Percentiles rank a stretch among this genome's conserved stretches.
phyloP scores from a whole-genome alignment of 208 protist species.

The Trypanosoma brucei region DNA sequence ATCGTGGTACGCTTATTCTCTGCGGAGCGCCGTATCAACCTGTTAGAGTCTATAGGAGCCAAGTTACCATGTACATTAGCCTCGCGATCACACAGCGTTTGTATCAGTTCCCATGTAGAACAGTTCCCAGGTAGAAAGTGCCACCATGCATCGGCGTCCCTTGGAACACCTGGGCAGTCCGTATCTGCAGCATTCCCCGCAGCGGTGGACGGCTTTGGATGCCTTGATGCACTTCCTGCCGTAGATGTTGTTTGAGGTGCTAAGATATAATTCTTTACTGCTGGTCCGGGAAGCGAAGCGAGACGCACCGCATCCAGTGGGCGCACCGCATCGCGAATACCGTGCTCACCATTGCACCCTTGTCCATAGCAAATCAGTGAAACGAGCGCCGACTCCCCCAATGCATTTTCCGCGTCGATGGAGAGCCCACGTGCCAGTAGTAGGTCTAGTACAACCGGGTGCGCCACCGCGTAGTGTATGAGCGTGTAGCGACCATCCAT shows the following conservation, averaged over 20 bases:
- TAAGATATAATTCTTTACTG: constrained; percentile 76
- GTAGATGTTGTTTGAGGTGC: constrained; percentile 28
- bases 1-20: constrained; percentile 9
- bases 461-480: constrained; percentile 74
- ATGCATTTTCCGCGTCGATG: constrained; percentile 61
- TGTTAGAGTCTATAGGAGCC: background rate
- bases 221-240: background rate
- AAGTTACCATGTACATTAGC: constrained; percentile 19
- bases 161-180: constrained; percentile 5
- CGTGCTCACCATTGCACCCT: constrained; percentile 49
- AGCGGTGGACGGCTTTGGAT: constrained; percentile 1
- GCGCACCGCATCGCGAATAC: constrained; percentile 28
- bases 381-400: constrained; percentile 58
- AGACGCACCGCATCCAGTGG: constrained; percentile 29
- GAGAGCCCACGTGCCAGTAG: constrained; percentile 45
- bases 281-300: constrained; percentile 29
- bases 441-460: constrained; percentile 32
- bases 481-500: constrained; percentile 81
- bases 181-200: constrained; percentile 5
- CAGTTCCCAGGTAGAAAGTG: constrained; percentile 16
- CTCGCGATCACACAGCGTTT: constrained; percentile 22
- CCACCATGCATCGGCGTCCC: constrained; percentile 22
- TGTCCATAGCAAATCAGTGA: constrained; percentile 76
- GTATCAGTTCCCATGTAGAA: constrained; percentile 23
- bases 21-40: background rate